Evolutionary conservation across 176 grass and related monocot genomes (phyloP).

Genomic region (Oropetium thomaeum): DNA sequence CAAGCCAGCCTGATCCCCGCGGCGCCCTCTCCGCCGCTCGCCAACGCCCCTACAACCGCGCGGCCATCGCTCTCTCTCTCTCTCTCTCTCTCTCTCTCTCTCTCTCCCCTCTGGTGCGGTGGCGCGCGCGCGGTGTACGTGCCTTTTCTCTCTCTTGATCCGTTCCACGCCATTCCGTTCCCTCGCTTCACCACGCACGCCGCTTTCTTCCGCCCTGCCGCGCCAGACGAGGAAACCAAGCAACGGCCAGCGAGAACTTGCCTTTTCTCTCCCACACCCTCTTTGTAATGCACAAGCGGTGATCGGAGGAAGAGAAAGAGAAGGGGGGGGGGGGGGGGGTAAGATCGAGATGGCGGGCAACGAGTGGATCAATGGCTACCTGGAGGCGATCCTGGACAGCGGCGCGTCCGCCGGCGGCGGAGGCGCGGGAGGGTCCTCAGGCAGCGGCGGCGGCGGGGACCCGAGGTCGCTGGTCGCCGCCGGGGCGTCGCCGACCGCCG

Average conservation of each 20-base stretch:
- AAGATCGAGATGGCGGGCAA: slow-evolving; percentile 78
- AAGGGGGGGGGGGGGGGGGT: not conserved
- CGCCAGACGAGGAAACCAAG: slow-evolving; percentile 14
- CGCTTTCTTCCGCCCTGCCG: not conserved
- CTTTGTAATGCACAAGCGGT: not conserved
- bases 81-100: not conserved
- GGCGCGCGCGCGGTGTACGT: slow-evolving; percentile 15
- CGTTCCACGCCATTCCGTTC: slow-evolving; percentile 10
- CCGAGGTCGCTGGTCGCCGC: slow-evolving; percentile 32
- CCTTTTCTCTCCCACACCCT: not conserved
- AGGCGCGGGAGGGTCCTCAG: not conserved
- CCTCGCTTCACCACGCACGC: not conserved
- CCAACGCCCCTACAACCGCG: not conserved
- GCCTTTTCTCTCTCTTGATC: slow-evolving; percentile 28
- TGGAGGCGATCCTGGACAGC: slow-evolving; percentile 94
- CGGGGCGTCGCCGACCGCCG: slow-evolving; percentile 7
- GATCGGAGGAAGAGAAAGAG: not conserved
- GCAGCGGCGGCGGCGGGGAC: not conserved
- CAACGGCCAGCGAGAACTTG: not conserved
- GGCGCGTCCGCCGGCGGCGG: slow-evolving; percentile 27
- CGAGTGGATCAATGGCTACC: slow-evolving; percentile 96
- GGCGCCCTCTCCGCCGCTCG: not conserved
- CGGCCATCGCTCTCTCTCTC: not conserved
- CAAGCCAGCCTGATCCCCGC: slow-evolving; percentile 8
- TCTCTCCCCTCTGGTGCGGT: not conserved